A percentile compares a stretch with the other conserved stretches of the same genome.
Conservation (phyloP, 805 yeast species). For the Lachancea cidri region DNA sequence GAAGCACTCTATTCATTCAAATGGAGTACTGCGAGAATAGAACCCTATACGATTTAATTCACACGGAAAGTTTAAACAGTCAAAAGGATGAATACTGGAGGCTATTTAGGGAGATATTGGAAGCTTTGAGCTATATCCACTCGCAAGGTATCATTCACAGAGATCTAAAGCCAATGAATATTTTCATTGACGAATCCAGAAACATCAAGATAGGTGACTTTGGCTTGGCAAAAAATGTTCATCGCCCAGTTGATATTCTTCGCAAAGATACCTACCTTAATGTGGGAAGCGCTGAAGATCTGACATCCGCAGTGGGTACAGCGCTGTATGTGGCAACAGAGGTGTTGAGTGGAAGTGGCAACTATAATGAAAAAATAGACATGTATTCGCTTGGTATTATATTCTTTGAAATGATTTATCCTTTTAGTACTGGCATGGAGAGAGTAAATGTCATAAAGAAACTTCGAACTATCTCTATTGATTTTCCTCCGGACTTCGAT, state of each 20-base stretch:
- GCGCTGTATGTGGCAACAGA: conserved; percentile 90
- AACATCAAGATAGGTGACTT: conserved; percentile 95
- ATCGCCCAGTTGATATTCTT: conserved; percentile 38
- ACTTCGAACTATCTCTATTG: conserved; percentile 52
- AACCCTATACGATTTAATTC: conserved; percentile 77
- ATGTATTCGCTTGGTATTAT: conserved; percentile 93
- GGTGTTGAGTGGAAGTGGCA: conserved; percentile 63
- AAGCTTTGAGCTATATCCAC: conserved; percentile 87
- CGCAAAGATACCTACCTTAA: conserved; percentile 28
- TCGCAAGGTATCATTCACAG: conserved; percentile 92
- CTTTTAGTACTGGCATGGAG: conserved; percentile 90
- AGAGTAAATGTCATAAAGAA: conserved; percentile 67
- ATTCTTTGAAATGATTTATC: conserved; percentile 90
- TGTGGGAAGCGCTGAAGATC: conserved; percentile 48
- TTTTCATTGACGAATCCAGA: conserved; percentile 84
- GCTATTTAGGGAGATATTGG: conserved; percentile 76
- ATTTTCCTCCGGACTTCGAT: conserved; percentile 68
- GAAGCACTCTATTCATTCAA: conserved; percentile 83
- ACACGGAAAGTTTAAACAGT: conserved; percentile 61
- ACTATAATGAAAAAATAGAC: conserved; percentile 92
- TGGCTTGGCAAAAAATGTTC: conserved; percentile 91
- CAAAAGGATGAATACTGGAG: conserved; percentile 86
- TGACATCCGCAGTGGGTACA: conserved; percentile 93
- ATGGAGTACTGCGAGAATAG: conserved; percentile 99
- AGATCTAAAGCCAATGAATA: conserved; percentile 92